Percentiles rank a stretch among this genome's conserved stretches.
These are phyloP conservation scores for Nothophoma quercina DNA, from an alignment of 2,329 filamentous ascomycete genomes.

Conservation along the genomic window DNA sequence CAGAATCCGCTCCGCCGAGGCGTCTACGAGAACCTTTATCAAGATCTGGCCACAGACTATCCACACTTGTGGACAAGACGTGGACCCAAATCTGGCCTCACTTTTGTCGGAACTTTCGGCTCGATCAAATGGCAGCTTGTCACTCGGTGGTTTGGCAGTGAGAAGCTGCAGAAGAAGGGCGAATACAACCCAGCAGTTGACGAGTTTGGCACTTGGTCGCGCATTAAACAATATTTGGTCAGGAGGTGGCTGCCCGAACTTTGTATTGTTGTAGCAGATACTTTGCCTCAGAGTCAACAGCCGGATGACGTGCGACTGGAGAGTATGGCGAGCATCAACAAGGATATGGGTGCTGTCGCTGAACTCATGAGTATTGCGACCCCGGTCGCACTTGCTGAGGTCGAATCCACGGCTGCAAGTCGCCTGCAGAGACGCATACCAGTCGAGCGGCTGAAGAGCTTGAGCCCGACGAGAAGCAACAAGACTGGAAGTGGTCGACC, in stretches of 20 bases:
- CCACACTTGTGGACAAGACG: conserved; percentile 58
- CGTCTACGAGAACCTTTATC: conserved; percentile 60
- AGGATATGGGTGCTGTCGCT: conserved; percentile 40
- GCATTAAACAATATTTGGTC: conserved; percentile 50
- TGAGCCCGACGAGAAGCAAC: conserved; percentile 44
- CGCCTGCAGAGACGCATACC: conserved; percentile 29
- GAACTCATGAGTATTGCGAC: conserved; percentile 47
- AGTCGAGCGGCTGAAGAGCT: conserved; percentile 36
- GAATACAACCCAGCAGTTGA: conserved; percentile 43
- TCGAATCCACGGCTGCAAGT: conserved; percentile 46
- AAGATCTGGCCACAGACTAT: conserved; percentile 55
- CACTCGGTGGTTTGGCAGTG: conserved; percentile 54
- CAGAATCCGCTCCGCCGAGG: conserved; percentile 58
- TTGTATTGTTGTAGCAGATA: conserved; percentile 21
- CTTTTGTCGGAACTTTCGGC: conserved; percentile 48
- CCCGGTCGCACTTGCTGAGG: conserved; percentile 47
- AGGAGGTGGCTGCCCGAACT: conserved; percentile 53
- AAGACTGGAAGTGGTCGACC: conserved; percentile 23
- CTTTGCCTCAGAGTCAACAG: not conserved
- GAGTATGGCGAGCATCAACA: conserved; percentile 12
- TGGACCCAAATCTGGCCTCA: conserved; percentile 54
- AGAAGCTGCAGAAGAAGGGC: conserved; percentile 49
- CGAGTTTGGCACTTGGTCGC: conserved; percentile 51
- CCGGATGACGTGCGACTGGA: conserved; percentile 5
- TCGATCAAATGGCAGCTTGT: conserved; percentile 59